Percentiles rank a stretch among this genome's conserved stretches.
These are phyloP conservation scores for Backusella tarrabulga DNA, from an alignment of 192 early-diverging fungal species.

Conservation along the genomic window DNA sequence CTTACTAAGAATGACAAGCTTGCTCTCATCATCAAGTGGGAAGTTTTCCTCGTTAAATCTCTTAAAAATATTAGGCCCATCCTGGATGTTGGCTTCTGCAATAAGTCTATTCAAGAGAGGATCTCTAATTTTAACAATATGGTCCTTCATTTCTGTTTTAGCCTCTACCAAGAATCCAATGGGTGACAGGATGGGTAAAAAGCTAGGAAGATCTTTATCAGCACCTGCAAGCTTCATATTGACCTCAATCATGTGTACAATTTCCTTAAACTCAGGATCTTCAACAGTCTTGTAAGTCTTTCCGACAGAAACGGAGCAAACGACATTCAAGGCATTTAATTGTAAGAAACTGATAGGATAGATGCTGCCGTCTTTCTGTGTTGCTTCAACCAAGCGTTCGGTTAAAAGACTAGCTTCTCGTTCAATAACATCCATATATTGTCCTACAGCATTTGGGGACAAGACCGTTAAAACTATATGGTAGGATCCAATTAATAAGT, in stretches of 20 bases:
- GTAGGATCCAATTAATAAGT: neutral
- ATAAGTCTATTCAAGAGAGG: neutral
- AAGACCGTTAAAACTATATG: neutral
- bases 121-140: neutral
- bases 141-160: neutral
- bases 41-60: neutral
- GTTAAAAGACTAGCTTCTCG: neutral
- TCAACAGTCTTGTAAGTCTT: neutral
- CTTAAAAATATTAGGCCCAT: neutral
- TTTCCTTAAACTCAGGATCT: neutral
- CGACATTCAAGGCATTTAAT: conserved; percentile 4
- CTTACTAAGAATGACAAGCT: conserved; percentile 3
- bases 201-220: conserved; percentile 4
- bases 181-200: conserved; percentile 2
- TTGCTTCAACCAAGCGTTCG: neutral
- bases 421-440: neutral
- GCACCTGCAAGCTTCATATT: neutral
- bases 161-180: neutral
- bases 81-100: neutral
- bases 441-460: neutral
- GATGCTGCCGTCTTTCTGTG: neutral
- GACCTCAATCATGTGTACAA: neutral
- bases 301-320: neutral
- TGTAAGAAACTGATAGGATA: neutral
- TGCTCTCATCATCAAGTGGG: neutral